A percentile compares a stretch with the other conserved stretches of the same genome.
Evolutionary conservation across 2,329 filamentous ascomycete genomes (phyloP).

Genomic region (Penicillium sp.): DNA sequence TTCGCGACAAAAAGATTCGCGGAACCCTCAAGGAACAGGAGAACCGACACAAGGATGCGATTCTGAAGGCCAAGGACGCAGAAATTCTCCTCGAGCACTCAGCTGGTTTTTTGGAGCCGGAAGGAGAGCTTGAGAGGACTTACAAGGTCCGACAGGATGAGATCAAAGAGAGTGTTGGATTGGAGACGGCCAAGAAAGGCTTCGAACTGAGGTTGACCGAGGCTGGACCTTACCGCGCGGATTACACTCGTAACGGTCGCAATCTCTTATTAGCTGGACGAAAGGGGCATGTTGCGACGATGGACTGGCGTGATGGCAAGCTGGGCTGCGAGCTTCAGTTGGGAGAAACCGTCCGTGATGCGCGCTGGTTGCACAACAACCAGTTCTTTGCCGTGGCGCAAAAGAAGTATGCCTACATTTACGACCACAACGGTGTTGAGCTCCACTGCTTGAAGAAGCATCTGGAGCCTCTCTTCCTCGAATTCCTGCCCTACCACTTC

Average conservation of each 20-base stretch:
- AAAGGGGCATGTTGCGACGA: conserved; percentile 92
- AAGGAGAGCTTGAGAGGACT: conserved; percentile 84
- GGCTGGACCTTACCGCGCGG: conserved; percentile 82
- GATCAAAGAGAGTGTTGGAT: conserved; percentile 71
- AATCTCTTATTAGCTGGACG: conserved; percentile 82
- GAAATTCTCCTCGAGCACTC: conserved; percentile 91
- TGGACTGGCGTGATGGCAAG: conserved; percentile 94
- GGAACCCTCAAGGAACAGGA: conserved; percentile 79
- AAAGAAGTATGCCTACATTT: conserved; percentile 96
- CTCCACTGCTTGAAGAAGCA: conserved; percentile 90
- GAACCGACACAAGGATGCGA: conserved; percentile 77
- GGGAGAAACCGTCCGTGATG: conserved; percentile 85
- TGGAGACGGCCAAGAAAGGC: conserved; percentile 87
- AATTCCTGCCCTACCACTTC: conserved; percentile 96
- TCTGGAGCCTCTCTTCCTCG: conserved; percentile 87
- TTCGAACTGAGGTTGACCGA: conserved; percentile 85
- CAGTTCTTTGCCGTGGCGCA: conserved; percentile 92
- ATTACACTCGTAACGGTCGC: conserved; percentile 88
- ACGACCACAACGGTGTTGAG: conserved; percentile 88
- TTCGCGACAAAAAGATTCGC: conserved; percentile 89
- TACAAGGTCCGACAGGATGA: conserved; percentile 92
- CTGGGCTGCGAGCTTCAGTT: conserved; percentile 89
- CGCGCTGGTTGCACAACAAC: conserved; percentile 91
- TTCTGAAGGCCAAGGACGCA: conserved; percentile 86
- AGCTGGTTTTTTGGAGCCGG: conserved; percentile 82